Evolutionary conservation across 1,139 yeast genomes (phyloP), one percentile per base, ranked within the genome.

Genomic region (Hansenula sp.): DNA sequence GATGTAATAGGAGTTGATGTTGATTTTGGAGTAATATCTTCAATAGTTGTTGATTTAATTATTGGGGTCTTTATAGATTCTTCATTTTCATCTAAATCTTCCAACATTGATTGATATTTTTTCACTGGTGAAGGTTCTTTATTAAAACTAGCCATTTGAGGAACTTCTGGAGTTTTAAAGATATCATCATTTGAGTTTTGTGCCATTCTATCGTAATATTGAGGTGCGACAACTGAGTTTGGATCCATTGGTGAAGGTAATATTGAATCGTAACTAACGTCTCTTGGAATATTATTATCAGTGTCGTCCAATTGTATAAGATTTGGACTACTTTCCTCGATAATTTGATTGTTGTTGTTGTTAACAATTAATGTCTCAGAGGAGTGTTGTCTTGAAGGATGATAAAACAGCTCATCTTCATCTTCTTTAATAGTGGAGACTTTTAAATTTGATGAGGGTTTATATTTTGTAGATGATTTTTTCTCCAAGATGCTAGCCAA

Each of bases 401-500:
- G 24, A 21, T 9, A 6, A 21, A 21, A 21, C 9, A 21, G 9
- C 9, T 27, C 19, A 16, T 28, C 30, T 16, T 28, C 25, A 29
- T 16, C 29, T 11, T 37, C 42, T 3, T 39, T 19, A 0, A 49
- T 45, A 4, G 46, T 47, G 20, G 50, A 44, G 3, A 57, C 50
- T 25, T 21, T 26, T 14, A 32, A 21, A 14, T 32, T 24, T 24
- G 29, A 20, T 21, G 34, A 20, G 13, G 26, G 34, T 22, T 21
- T 14, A 16, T 34, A 38, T 34, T 44, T 49, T 4, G 61, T n/a
- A n/a, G n/a, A n/a, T n/a, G n/a, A 51, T 37, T 64, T 66, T 35
- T 61, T 64, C 41, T 61, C 64, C 29, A 66, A 46, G 24, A 66
- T 59, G 29, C 60, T 60, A 3, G 69, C 68, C 20, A 66, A 46